Conservation (phyloP, 176 grass and related monocot genomes). For the Aegilops longissima region DNA sequence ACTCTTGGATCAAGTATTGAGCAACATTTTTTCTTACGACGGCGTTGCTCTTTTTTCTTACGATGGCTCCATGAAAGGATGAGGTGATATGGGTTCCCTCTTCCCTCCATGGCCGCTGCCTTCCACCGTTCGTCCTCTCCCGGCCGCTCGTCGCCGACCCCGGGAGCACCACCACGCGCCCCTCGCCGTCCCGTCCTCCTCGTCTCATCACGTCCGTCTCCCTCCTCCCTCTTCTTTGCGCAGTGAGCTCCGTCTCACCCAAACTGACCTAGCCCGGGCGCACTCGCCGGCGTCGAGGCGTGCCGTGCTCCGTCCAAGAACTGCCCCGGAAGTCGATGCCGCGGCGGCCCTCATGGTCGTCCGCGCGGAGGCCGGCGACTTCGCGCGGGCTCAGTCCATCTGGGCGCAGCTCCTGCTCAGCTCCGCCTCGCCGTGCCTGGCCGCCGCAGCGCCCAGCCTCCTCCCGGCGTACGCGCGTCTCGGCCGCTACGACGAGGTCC, state of each 20-base stretch:
- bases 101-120: constrained; percentile 5
- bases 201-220: background rate
- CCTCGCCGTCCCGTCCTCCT: background rate
- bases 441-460: constrained; percentile 39
- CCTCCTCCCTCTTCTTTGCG: background rate
- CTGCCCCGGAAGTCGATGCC: background rate
- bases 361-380: constrained; percentile 62
- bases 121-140: background rate
- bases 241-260: background rate
- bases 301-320: background rate
- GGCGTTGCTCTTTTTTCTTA: too few species aligned
- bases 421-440: constrained; percentile 46
- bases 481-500: constrained; percentile 53
- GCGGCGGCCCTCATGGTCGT: constrained; percentile 53
- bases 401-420: constrained; percentile 80
- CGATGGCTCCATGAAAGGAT: background rate
- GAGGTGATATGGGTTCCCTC: constrained; percentile 24
- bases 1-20: too few species aligned
- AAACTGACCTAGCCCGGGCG: background rate
- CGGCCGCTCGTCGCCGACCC: background rate
- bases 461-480: constrained; percentile 57
- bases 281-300: background rate
- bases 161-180: background rate
- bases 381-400: constrained; percentile 56
- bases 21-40: too few species aligned